Base-by-base conservation (phyloP, 2,329 filamentous ascomycete genomes). In the Epichloe sp. region DNA sequence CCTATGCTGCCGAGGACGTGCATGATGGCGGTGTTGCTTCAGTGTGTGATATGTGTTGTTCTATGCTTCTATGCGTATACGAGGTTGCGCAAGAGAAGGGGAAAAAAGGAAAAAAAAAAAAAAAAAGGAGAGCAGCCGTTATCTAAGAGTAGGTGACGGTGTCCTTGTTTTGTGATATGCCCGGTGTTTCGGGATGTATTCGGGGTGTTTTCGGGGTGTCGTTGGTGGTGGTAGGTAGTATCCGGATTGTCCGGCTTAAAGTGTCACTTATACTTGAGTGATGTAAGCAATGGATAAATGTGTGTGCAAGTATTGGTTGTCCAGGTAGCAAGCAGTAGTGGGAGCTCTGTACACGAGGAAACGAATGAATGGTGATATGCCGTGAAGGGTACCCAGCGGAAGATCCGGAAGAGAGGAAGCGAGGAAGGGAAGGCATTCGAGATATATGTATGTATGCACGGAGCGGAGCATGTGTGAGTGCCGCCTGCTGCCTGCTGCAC, bases 1-100 rank as follows among this genome's bases (percentile, higher is more conserved):
- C 60, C 52, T 26, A 53, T 53, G 49, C 19, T 51, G 49, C 49
- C 59, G 52, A 69, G 57, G 42, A 69, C 63, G 55, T 67, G 65
- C 67, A 69, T 69, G 37, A 35, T 62, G 59, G 36, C 49, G 52
- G 31, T 47, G 47, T 47, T 53, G 48, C 52, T 46, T 51, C 38
- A 53, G 35, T 17, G 31, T 42, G 42, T 12, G 17, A 8, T 31
- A 3, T 19, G n/a, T 42, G 10, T 3, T 31, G 31, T 31, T 31
- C 10, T 31, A 31, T 31, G 31, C 7, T 31, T 11, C 8, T 31
- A 11, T 31, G 31, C 31, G 31, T 31, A 8, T 31, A 26, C 23
- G 31, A 31, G 31, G 8, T 31, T 11, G 3, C 8, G 31, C 31
- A 31, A 11, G 31, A 31, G 8, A 11, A 11, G 23, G 7, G 6